Evolutionary conservation across 2,329 filamentous ascomycete genomes (phyloP), one percentile per base, ranked within the genome.

Genomic region (Penicillium sp.): DNA sequence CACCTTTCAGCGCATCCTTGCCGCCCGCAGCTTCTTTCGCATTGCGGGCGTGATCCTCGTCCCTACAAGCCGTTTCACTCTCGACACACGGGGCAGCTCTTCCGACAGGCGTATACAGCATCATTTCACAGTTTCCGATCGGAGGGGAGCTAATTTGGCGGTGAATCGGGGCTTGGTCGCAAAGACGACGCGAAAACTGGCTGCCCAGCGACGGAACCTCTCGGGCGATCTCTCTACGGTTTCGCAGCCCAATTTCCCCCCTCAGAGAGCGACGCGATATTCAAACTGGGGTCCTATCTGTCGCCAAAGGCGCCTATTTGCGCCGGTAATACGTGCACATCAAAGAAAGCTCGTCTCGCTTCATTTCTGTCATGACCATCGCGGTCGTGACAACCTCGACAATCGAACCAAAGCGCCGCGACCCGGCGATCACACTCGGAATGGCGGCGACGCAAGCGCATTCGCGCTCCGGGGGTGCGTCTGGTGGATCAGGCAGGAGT

Each of bases 371-470:
- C 61, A 70, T 70, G 67, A 70, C 63, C 64, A 60, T 57, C 63
- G 61, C 65, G 59, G 66, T 69, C 58, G 45, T 68, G 52, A 58
- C 66, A 46, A 58, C 65, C 40, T 54, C 64, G 39, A 62, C 54
- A 44, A 67, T 58, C 50, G 65, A 63, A 56, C 59, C 57, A 55
- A 64, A 66, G 59, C 61, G 61, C 61, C 67, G 67, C 57, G 63
- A 67, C 60, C 65, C 66, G 39, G 56, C 69, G 53, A 56, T 57
- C 56, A 58, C 61, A 45, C 62, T 70, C 52, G 55, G 63, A 57
- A 70, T 70, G 67, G 65, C 65, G 53, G 55, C 64, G 46, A 63
- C 65, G 50, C 65, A 67, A 60, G 60, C 64, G 63, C 67, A 66
- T 57, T 60, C 67, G 56, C 65, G 62, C 54, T 54, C 55, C 60